A percentile compares a stretch with the other conserved stretches of the same genome.
Conservation (phyloP, 1,284 basidiomycete genomes). For the Gomphus bonarii region DNA sequence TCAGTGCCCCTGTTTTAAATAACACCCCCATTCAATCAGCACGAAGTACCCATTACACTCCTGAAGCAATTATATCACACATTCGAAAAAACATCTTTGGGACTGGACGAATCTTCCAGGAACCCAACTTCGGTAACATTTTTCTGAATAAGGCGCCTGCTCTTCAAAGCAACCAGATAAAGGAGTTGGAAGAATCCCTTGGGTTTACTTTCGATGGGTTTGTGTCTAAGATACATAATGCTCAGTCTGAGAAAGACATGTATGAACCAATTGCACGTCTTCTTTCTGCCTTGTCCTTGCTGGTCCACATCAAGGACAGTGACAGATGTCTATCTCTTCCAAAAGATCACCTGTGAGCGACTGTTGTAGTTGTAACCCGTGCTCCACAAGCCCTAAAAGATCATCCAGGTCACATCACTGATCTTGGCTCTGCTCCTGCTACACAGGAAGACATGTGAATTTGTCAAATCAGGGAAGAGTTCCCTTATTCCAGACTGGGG, state of each 20-base stretch:
- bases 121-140: not conserved
- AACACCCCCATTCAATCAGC: not conserved
- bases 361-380: not conserved
- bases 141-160: not conserved
- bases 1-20: not conserved
- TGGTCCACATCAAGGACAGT: not conserved
- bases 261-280: not conserved
- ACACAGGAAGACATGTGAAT: not conserved
- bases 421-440: not conserved
- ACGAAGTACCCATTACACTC: not conserved
- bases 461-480: not conserved
- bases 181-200: not conserved
- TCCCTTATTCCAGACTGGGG: not conserved
- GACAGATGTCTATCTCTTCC: not conserved
- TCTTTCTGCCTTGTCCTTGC: not conserved
- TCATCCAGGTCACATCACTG: not conserved
- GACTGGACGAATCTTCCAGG: not conserved
- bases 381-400: not conserved
- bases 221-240: not conserved
- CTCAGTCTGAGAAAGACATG: not conserved
- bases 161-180: not conserved
- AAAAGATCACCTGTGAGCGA: not conserved
- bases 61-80: not conserved
- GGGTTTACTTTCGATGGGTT: not conserved
- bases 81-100: not conserved